Evolutionary conservation across 495 filamentous ascomycete genomes (phyloP).

Genomic region (Aspergillus bertholletiae): DNA sequence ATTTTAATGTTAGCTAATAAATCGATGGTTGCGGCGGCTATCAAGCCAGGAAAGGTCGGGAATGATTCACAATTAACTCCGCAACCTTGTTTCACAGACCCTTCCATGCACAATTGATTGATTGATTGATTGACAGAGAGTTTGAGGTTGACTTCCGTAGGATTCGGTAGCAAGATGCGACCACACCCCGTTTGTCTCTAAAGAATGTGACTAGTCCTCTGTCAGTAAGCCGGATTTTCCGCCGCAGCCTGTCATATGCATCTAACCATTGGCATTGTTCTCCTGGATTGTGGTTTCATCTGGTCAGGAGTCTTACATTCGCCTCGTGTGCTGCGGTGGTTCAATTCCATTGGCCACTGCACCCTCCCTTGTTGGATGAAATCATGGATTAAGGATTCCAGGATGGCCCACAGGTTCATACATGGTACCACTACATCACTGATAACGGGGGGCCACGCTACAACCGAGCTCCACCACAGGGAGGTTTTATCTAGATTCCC

Average conservation of each 20-base stretch:
- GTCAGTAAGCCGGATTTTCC: background rate
- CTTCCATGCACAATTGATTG: too few species aligned
- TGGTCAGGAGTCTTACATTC: background rate
- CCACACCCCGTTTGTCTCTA: background rate
- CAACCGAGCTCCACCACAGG: background rate
- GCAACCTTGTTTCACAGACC: background rate
- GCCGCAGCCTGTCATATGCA: background rate
- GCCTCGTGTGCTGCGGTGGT: background rate
- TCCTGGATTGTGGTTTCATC: background rate
- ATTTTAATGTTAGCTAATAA: background rate
- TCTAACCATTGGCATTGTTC: background rate
- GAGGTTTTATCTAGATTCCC: too few species aligned
- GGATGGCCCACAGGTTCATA: background rate
- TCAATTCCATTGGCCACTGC: background rate
- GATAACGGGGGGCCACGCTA: background rate
- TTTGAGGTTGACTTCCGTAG: too few species aligned
- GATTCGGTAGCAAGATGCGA: background rate
- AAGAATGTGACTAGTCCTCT: background rate
- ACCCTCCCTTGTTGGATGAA: background rate
- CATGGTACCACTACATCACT: background rate
- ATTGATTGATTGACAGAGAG: too few species aligned
- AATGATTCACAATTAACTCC: background rate
- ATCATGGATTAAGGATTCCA: background rate
- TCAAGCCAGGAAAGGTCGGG: background rate
- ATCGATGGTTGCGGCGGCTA: background rate